Base-by-base conservation (phyloP, 345 rosid genomes). In the Bruguiera sexangula region DNA sequence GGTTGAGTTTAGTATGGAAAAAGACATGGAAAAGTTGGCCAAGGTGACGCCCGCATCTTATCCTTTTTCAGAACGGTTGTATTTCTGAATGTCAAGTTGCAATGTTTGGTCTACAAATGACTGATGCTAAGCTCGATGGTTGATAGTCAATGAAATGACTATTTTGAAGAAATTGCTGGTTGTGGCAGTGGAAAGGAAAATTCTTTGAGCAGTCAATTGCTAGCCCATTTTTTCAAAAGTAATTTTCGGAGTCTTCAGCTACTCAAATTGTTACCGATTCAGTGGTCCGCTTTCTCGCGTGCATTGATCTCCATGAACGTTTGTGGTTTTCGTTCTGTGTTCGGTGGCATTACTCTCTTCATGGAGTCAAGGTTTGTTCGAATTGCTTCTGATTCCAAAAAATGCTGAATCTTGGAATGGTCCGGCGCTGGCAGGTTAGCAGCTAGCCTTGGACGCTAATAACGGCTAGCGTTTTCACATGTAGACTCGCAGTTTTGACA, bases 121-220 rank as follows among this genome's bases (percentile, higher is more conserved):
- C 34, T 50, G 62, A 46, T 61, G 18, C 31, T 46, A 69, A 52
- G 36, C 65, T 63, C 57, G 20, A 36, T 61, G 62, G 34, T 1
- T 72, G 73, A 34, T 69, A 63, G 60, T 31, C 13, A 31, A n/a
- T 30, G 70, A 58, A 66, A 72, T 69, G 65, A 70, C 76, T 46
- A 57, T 3, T 19, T 63, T 51, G 78, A 72, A 69, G 75, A 6
- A 53, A 22, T 43, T 5, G 10, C 60, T 11, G 59, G 8, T 11
- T 34, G 20, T 26, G 58, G 6, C 60, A 65, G 21, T n/a, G 20
- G 29, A 15, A 46, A 8, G 13, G 31, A 69, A 29, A 50, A 51
- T 24, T 60, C 0, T 34, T 15, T 11, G 8, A 10, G 20, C 63
- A n/a, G 29, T 19, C 30, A 15, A 36, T 21, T 9, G 7, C 10